Base-by-base conservation (phyloP, 805 yeast genomes). In the Ogataea sp. region DNA sequence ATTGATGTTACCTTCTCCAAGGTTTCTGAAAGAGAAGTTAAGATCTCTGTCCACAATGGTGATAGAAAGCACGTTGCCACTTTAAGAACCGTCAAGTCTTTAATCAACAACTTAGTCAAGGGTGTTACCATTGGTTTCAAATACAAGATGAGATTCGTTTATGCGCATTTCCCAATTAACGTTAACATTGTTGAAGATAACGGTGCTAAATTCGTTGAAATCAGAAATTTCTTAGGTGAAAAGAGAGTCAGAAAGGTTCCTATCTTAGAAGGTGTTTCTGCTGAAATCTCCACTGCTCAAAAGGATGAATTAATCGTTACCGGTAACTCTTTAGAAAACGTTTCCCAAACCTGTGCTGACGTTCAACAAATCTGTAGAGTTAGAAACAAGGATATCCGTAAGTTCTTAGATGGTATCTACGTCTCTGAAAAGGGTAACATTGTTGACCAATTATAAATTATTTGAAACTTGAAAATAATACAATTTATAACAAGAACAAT, bases 91-190 rank as follows among this genome's bases (percentile, higher is more conserved):
- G 97, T 93, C 70, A 89, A 87, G 76, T 86, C 97, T 53, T 75
- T 93, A 67, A 78, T 93, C 61, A 66, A 86, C 66, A 93, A 93
- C 85, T 72, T 93, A 80, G 70, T 93, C 73, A 85, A 84, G 56
- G 99, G 99, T 84, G 98, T 93, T 67, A 93, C 98, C 69, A 81
- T 81, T 78, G 98, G 97, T 73, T 90, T 74, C 95, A 81, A 85
- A 75, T 93, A 93, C 93, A 93, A 93, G 85, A 83, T 93, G 97
- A 88, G 97, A 80, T 89, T 87, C 71, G 98, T 93, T 52, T 94
- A 90, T 68, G 99, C 98, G 82, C 98, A 93, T 86, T 93, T 93
- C 96, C 99, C 98, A 70, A 93, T 94, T 75, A 93, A 93, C 75
- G 96, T 93, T 57, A 90, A 89, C 78, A 70, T 88, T 56, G 67